Conservation (phyloP, 371 early-diverging fungal species). For the Synchytrium microbalum region DNA sequence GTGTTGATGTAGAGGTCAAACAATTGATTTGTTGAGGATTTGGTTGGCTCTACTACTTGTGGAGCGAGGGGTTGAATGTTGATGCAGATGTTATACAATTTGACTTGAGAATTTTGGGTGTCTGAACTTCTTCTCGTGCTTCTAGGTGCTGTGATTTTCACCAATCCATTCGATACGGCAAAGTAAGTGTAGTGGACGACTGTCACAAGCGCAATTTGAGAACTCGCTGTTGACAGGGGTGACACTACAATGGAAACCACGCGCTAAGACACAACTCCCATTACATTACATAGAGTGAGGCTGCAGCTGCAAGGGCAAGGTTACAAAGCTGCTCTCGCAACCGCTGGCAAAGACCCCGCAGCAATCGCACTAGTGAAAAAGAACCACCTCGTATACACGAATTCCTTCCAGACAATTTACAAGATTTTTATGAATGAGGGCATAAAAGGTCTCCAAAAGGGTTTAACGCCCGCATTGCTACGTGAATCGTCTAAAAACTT, state of each 20-base stretch:
- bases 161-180: conserved; percentile 61
- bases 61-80: too few relatives aligned
- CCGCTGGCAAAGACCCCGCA: not conserved
- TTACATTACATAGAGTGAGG: conserved; percentile 1
- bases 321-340: not conserved
- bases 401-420: conserved; percentile 49
- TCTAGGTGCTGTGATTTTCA: conserved; percentile 58
- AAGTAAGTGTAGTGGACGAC: conserved; percentile 34
- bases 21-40: too few relatives aligned
- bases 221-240: too few relatives aligned
- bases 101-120: too few relatives aligned
- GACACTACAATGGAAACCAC: conserved; percentile 1
- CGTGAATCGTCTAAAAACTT: conserved; percentile 61
- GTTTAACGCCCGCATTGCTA: conserved; percentile 56
- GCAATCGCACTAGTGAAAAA: not conserved
- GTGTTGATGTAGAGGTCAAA: too few relatives aligned
- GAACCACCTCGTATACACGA: conserved; percentile 42
- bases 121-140: too few relatives aligned
- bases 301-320: conserved; percentile 9
- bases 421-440: conserved; percentile 60
- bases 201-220: too few relatives aligned
- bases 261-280: not conserved
- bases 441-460: conserved; percentile 57
- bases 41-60: too few relatives aligned
- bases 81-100: too few relatives aligned